phyloP scores from a whole-genome alignment of 2,329 filamentous ascomycete genomes.

The Neonectria magnoliae region DNA sequence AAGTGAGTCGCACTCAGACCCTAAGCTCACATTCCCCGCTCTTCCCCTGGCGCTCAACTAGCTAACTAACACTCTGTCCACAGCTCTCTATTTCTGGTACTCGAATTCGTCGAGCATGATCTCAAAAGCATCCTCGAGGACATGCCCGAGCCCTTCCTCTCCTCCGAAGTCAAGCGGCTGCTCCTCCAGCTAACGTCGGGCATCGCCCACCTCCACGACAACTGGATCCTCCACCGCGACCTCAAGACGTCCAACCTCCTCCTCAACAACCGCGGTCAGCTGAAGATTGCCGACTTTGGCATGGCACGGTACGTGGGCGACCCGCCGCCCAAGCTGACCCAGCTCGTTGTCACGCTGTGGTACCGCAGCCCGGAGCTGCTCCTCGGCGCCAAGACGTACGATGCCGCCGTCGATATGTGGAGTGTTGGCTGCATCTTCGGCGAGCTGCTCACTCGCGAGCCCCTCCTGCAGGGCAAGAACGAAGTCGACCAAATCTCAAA shows the following conservation, averaged over 20 bases:
- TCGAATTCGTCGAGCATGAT: constrained; percentile 98
- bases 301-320: constrained; percentile 93
- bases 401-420: constrained; percentile 88
- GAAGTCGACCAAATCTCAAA: constrained; percentile 90
- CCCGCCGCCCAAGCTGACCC: constrained; percentile 81
- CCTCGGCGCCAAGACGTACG: constrained; percentile 81
- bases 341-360: constrained; percentile 96
- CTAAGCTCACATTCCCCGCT: neutral
- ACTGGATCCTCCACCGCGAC: constrained; percentile 93
- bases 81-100: constrained; percentile 86
- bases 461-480: constrained; percentile 87
- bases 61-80: constrained; percentile 28
- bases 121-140: constrained; percentile 92
- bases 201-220: constrained; percentile 84
- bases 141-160: constrained; percentile 92
- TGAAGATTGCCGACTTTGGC: constrained; percentile 98
- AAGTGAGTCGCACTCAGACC: constrained; percentile 52
- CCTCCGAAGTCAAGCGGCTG: constrained; percentile 91
- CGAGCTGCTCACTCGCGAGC: constrained; percentile 85
- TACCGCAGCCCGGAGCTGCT: constrained; percentile 93
- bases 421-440: constrained; percentile 95
- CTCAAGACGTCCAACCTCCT: constrained; percentile 94
- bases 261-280: constrained; percentile 91
- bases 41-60: constrained; percentile 31
- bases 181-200: constrained; percentile 84